Base-by-base conservation (phyloP, 257 asterid species). In the Jaltomata sinuosa region DNA sequence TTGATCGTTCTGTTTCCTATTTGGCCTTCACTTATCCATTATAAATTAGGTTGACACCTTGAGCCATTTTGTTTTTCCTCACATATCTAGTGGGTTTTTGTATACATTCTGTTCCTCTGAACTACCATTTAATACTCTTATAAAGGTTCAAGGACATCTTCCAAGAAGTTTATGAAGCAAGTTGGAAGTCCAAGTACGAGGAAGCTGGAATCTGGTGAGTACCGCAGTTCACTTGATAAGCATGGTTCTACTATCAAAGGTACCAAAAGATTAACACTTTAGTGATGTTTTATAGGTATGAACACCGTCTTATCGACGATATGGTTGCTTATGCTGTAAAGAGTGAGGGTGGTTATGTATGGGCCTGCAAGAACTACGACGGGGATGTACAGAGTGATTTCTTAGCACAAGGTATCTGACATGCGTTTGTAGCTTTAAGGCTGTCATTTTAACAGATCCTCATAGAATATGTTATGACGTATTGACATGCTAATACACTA, bases 331-430 rank as follows among this genome's bases (percentile, higher is more conserved):
- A 95, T 87, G 99, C 99, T 85, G 90, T 97, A 10, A 97, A 97
- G 97, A 97, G 99, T 53, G 99, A 97, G 67, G 99, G 99, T 84
- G 99, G 92, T 82, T 97, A 97, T 64, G 99, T 97, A 27, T 97
- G 99, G 99, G 99, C 99, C 81, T 97, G 99, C 90, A 97, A 95
- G 92, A 97, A 97, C 93, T 97, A 97, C 65, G 99, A 97, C 85
- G 99, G 99, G 61, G 99, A 97, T 86, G 99, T 97, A 57, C 99
- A 97, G 90, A 97, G 99, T 91, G 99, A 97, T 91, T 95, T 97
- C 92, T 87, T 97, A 54, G 99, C 99, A 59, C 99, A 97, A 93
- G 99, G 99, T 94, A 88, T 59, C 16, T 15, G 10, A 29, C 6
- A 16, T 49, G 45, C 1, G 0, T 77, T 76, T 4, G 11, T 4